Conservation (phyloP, 2,329 filamentous ascomycete species). For the Pseudocercospora macadamiae region DNA sequence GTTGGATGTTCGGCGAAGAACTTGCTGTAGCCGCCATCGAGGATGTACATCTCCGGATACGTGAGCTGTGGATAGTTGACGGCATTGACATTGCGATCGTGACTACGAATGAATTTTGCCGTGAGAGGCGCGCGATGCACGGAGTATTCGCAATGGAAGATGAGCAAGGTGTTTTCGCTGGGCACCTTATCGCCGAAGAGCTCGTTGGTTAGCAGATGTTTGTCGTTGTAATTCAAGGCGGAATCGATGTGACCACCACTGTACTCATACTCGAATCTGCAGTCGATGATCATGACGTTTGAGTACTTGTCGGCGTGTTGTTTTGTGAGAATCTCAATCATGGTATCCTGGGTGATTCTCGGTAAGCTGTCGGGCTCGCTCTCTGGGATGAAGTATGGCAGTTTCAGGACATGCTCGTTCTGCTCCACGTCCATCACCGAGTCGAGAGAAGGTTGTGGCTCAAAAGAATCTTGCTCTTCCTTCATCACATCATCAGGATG, state of each 20-base stretch:
- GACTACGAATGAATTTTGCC: conserved; percentile 88
- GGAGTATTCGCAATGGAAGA: conserved; percentile 98
- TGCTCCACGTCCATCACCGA: conserved; percentile 85
- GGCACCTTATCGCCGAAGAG: conserved; percentile 69
- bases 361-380: conserved; percentile 85
- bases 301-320: conserved; percentile 76
- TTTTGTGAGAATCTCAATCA: conserved; percentile 86
- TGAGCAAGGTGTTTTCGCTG: conserved; percentile 66
- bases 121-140: conserved; percentile 94
- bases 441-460: conserved; percentile 57
- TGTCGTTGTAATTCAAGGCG: conserved; percentile 96
- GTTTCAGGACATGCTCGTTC: conserved; percentile 63
- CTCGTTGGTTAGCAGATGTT: conserved; percentile 78
- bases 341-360: conserved; percentile 78
- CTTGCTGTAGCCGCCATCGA: conserved; percentile 92
- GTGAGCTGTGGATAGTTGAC: conserved; percentile 84
- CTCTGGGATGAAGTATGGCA: conserved; percentile 83
- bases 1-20: conserved; percentile 81
- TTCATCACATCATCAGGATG: conserved; percentile 85
- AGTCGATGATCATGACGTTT: conserved; percentile 87
- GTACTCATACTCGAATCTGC: conserved; percentile 98
- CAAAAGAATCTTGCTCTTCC: conserved; percentile 67
- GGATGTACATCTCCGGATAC: conserved; percentile 97
- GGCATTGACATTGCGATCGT: conserved; percentile 82
- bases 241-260: conserved; percentile 93